Percentiles rank a stretch among this genome's conserved stretches.
These are phyloP conservation scores for Syncephalastrum racemosum DNA, from an alignment of 371 early-diverging fungal species.

Conservation along the genomic window DNA sequence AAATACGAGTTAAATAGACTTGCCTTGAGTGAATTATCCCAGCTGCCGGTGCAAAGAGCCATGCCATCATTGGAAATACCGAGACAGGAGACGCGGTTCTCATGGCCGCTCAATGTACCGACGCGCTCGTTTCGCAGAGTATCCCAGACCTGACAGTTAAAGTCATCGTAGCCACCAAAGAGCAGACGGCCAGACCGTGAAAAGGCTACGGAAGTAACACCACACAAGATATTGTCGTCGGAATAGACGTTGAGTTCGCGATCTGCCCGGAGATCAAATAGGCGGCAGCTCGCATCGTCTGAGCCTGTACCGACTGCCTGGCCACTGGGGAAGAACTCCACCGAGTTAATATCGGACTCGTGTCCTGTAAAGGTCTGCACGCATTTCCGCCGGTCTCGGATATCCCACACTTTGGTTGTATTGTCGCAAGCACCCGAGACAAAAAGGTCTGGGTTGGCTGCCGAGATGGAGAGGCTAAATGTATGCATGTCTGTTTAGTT, in stretches of 20 bases:
- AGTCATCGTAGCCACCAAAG: constrained; percentile 98
- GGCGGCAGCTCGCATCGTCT: constrained; percentile 95
- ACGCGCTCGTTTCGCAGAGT: constrained; percentile 92
- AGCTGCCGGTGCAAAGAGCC: constrained; percentile 96
- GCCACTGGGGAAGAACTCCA: constrained; percentile 98
- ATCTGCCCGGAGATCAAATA: constrained; percentile 97
- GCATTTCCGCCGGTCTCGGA: constrained; percentile 83
- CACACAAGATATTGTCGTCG: constrained; percentile 93
- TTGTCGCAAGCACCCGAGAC: constrained; percentile 98
- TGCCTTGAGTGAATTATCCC: constrained; percentile 93
- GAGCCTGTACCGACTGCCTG: constrained; percentile 96
- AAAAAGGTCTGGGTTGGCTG: constrained; percentile 87
- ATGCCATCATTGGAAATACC: constrained; percentile 95
- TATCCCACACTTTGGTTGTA: constrained; percentile 98
- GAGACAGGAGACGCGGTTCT: constrained; percentile 95
- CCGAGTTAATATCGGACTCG: constrained; percentile 97
- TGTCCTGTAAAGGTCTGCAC: constrained; percentile 97
- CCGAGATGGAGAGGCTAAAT: constrained; percentile 75
- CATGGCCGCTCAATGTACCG: constrained; percentile 90
- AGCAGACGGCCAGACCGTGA: constrained; percentile 92
- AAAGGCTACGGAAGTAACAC: constrained; percentile 96
- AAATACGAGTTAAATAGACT: constrained; percentile 1
- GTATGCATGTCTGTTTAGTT: neutral
- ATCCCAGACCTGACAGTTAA: constrained; percentile 98
- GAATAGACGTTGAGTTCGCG: constrained; percentile 94